Percentiles rank a stretch among this genome's conserved stretches.
phyloP scores from a whole-genome alignment of 2,329 filamentous ascomycete species.

The Diplodia mutila region DNA sequence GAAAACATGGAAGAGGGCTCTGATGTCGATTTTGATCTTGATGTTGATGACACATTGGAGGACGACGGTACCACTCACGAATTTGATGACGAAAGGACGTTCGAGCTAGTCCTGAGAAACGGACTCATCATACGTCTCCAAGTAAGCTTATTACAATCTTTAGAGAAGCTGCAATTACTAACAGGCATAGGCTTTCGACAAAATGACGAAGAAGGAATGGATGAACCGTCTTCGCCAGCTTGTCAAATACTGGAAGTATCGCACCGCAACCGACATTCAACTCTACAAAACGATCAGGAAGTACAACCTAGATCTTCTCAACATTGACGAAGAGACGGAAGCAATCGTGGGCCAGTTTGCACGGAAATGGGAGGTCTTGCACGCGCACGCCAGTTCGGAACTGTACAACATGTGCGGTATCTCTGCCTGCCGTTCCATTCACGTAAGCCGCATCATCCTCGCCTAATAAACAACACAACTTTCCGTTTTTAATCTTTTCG shows the following conservation, averaged over 20 bases:
- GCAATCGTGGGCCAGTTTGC: slow-evolving; percentile 68
- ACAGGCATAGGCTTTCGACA: slow-evolving; percentile 53
- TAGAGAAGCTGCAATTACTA: background rate
- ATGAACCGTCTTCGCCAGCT: slow-evolving; percentile 60
- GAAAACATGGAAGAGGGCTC: slow-evolving; percentile 56
- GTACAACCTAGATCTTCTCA: slow-evolving; percentile 62
- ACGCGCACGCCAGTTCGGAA: slow-evolving; percentile 64
- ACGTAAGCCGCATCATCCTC: slow-evolving; percentile 32
- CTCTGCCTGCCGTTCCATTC: slow-evolving; percentile 63
- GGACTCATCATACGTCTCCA: slow-evolving; percentile 64
- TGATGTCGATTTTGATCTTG: slow-evolving; percentile 60
- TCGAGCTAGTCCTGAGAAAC: slow-evolving; percentile 66
- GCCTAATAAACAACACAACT: background rate
- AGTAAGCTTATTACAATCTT: slow-evolving; percentile 36
- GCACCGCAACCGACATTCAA: slow-evolving; percentile 59
- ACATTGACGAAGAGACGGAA: slow-evolving; percentile 68
- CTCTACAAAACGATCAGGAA: slow-evolving; percentile 61
- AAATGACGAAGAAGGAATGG: slow-evolving; percentile 64
- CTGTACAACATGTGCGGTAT: slow-evolving; percentile 73
- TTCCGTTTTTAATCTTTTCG: background rate
- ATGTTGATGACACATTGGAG: slow-evolving; percentile 48
- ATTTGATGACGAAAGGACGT: slow-evolving; percentile 61
- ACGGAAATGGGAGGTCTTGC: slow-evolving; percentile 69
- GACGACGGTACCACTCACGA: slow-evolving; percentile 59
- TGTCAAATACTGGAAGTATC: slow-evolving; percentile 64